Base-by-base conservation (phyloP, 345 rosid genomes). In the Camelina hispida region DNA sequence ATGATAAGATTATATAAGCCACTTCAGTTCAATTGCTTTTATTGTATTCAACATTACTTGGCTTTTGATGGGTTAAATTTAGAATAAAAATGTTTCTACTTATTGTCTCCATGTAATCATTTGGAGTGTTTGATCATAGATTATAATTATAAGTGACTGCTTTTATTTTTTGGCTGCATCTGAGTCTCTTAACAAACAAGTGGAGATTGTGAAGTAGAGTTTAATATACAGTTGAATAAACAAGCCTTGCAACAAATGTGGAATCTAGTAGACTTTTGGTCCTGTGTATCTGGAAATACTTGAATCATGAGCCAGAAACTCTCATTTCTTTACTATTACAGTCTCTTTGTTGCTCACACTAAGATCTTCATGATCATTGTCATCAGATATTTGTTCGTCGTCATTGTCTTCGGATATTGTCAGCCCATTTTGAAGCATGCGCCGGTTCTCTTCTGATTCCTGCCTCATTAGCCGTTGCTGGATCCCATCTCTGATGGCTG, bases 401-500 rank as follows among this genome's bases (percentile, higher is more conserved):
- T 78, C 84, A 12, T 52, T 9, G 10, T 78, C 77, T 12, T 83
- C 60, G 6, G 73, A 81, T 46, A 81, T 72, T 48, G 77, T 76
- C 28, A 76, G 70, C 7, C 80, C 82, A 42, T 82, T 79, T 15
- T 82, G 76, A 47, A 68, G 68, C 56, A 79, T 18, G 22, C 46
- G 48, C 0, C 71, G 61, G 78, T 75, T 30, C 77, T 88, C 71
- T 62, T 75, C 52, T 71, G 75, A 65, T 71, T 66, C 83, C 69
- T 84, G 91, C 57, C 81, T 80, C 81, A 43, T 57, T 59, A 89
- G 55, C 50, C 73, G 81, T 51, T 84, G 85, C 72, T 87, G 90
- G 71, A 88, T 88, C 63, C 86, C 83, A 11, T 88, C 89, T 66
- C 84, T 84, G 34, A 89, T 87, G 47, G 89, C 89, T 8, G 89